Conservation (phyloP, 1,284 basidiomycete species). For the Kwoniella shivajii region DNA sequence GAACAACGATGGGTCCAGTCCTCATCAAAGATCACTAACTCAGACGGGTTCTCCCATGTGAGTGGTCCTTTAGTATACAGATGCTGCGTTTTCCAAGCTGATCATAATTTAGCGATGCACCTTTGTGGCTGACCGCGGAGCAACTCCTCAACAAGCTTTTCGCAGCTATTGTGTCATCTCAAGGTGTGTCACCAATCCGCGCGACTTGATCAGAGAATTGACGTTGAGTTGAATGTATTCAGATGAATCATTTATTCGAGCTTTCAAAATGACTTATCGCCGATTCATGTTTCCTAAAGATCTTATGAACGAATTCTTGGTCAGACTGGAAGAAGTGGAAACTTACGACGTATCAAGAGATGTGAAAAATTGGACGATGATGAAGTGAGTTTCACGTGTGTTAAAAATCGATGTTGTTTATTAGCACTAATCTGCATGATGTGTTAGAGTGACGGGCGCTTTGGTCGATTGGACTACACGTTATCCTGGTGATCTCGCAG, state of each 20-base stretch:
- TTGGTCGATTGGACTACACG: constrained; percentile 47
- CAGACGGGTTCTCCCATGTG: constrained; percentile 1
- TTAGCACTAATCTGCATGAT: neutral
- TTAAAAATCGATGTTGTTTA: too few relatives aligned
- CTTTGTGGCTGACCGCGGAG: constrained; percentile 27
- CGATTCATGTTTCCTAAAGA: constrained; percentile 47
- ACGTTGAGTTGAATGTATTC: neutral
- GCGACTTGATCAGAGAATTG: neutral
- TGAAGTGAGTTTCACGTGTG: constrained; percentile 38
- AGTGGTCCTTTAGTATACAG: neutral
- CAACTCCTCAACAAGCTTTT: constrained; percentile 45
- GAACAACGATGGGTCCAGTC: neutral
- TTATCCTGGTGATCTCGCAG: constrained; percentile 50
- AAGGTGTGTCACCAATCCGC: constrained; percentile 31
- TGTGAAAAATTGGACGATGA: constrained; percentile 45
- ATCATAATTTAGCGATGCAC: constrained; percentile 11
- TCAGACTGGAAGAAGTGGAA: constrained; percentile 41
- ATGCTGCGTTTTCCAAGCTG: neutral
- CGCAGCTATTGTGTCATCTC: constrained; percentile 43
- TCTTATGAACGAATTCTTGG: constrained; percentile 44
- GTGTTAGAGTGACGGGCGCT: constrained; percentile 42
- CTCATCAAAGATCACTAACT: neutral
- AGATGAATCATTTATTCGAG: constrained; percentile 45
- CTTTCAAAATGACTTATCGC: constrained; percentile 52
- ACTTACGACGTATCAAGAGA: constrained; percentile 39